Evolutionary conservation across 306 rosid genomes (phyloP).

Genomic region (Gillenia trifoliata): DNA sequence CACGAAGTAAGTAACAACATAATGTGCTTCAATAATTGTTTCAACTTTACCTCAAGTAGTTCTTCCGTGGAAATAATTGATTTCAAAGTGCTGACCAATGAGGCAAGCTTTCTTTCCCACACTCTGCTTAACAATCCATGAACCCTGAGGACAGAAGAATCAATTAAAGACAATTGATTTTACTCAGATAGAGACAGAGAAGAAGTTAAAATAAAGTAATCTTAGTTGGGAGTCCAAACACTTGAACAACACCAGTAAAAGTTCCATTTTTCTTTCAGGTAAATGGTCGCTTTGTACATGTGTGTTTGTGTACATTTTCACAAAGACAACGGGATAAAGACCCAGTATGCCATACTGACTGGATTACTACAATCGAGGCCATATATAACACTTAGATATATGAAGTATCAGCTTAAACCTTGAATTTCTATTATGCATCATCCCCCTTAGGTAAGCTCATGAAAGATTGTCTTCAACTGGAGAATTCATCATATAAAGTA

Average conservation of each 20-base stretch:
- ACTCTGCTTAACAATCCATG: conserved; percentile 94
- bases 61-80: conserved; percentile 62
- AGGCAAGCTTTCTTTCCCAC: conserved; percentile 93
- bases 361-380: not conserved
- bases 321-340: not conserved
- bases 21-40: not conserved
- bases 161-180: not conserved
- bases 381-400: conserved; percentile 71
- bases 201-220: not conserved
- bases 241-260: not conserved
- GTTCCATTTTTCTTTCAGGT: not conserved
- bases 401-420: conserved; percentile 86
- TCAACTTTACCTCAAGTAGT: conserved; percentile 63
- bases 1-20: not conserved
- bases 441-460: conserved; percentile 83
- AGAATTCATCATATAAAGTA: conserved; percentile 73
- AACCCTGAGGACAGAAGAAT: conserved; percentile 51
- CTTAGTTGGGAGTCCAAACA: not conserved
- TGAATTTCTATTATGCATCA: conserved; percentile 75
- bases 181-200: not conserved
- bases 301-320: not conserved
- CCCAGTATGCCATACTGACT: not conserved
- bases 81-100: conserved; percentile 72
- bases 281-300: not conserved
- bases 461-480: conserved; percentile 70